Percentiles rank a stretch among this genome's conserved stretches.
Conservation (phyloP, 306 rosid genomes). For the Cajanus cajan region DNA sequence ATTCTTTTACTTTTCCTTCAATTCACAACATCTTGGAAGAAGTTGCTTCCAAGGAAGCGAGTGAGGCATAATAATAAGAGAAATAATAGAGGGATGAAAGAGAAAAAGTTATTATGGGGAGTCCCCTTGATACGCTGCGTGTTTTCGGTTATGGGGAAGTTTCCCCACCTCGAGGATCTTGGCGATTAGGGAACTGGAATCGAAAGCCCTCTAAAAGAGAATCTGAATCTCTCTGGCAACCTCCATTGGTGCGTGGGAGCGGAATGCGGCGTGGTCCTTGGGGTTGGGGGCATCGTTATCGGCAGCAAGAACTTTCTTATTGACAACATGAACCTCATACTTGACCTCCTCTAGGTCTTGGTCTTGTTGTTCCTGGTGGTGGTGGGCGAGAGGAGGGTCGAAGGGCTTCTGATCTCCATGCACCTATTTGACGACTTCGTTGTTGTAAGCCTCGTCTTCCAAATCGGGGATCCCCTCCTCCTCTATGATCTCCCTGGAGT, state of each 20-base stretch:
- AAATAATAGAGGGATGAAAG: neutral
- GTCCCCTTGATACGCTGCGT: constrained; percentile 48
- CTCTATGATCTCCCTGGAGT: constrained; percentile 77
- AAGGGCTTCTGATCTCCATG: constrained; percentile 61
- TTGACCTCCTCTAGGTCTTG: constrained; percentile 37
- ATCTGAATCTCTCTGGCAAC: constrained; percentile 73
- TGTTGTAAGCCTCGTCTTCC: constrained; percentile 75
- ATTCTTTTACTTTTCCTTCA: no score
- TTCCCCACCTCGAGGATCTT: constrained; percentile 81
- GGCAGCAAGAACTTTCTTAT: constrained; percentile 61
- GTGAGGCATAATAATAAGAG: neutral
- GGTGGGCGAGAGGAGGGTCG: constrained; percentile 3
- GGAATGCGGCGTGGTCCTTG: constrained; percentile 56
- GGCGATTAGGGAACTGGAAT: constrained; percentile 67
- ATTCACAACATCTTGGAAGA: constrained; percentile 79
- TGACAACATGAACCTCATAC: constrained; percentile 41
- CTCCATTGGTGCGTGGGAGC: constrained; percentile 47
- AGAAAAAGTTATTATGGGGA: neutral
- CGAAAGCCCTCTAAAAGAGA: constrained; percentile 79
- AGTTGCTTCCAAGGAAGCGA: constrained; percentile 45
- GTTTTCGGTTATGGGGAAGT: constrained; percentile 64
- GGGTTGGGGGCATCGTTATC: constrained; percentile 46
- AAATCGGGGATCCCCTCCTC: constrained; percentile 97
- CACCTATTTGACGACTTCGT: constrained; percentile 81
- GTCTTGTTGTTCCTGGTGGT: neutral